Conservation (phyloP, 169 alveolate species). For the Plasmodium yoelii region DNA sequence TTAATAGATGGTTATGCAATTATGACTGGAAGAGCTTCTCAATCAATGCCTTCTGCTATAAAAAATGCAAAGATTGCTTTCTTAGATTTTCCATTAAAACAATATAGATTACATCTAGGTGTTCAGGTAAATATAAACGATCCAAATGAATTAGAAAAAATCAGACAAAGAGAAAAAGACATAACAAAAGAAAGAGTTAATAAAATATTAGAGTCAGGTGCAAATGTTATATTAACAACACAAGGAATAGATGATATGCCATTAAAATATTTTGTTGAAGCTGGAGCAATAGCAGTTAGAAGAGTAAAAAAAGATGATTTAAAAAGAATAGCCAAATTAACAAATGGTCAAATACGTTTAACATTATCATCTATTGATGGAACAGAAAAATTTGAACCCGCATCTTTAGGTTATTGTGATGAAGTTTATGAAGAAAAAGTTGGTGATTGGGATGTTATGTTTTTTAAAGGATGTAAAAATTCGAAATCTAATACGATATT, state of each 20-base stretch:
- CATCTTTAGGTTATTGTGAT: slow-evolving; percentile 93
- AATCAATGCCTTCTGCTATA: slow-evolving; percentile 96
- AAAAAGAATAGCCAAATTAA: slow-evolving; percentile 95
- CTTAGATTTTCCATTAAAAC: slow-evolving; percentile 97
- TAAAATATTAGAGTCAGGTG: slow-evolving; percentile 97
- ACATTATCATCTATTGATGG: slow-evolving; percentile 96
- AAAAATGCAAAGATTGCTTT: slow-evolving; percentile 97
- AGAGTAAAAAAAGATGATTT: slow-evolving; percentile 96
- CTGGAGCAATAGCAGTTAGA: slow-evolving; percentile 97
- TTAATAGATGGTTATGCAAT: slow-evolving; percentile 95
- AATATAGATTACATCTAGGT: slow-evolving; percentile 96
- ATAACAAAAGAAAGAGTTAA: slow-evolving; percentile 96
- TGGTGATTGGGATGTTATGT: slow-evolving; percentile 98
- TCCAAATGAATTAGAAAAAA: slow-evolving; percentile 96
- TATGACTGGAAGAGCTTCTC: slow-evolving; percentile 95
- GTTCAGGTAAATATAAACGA: slow-evolving; percentile 95
- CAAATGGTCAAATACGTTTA: slow-evolving; percentile 92
- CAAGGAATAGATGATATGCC: slow-evolving; percentile 99
- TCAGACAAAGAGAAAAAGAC: slow-evolving; percentile 94
- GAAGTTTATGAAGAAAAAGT: slow-evolving; percentile 95
- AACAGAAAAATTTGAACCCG: slow-evolving; percentile 95
- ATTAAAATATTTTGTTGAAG: slow-evolving; percentile 98
- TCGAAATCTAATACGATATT: slow-evolving; percentile 90
- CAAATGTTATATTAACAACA: slow-evolving; percentile 98
- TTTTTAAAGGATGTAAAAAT: slow-evolving; percentile 95